Conservation (phyloP, 345 rosid species). For the Sisymbrium irio region DNA sequence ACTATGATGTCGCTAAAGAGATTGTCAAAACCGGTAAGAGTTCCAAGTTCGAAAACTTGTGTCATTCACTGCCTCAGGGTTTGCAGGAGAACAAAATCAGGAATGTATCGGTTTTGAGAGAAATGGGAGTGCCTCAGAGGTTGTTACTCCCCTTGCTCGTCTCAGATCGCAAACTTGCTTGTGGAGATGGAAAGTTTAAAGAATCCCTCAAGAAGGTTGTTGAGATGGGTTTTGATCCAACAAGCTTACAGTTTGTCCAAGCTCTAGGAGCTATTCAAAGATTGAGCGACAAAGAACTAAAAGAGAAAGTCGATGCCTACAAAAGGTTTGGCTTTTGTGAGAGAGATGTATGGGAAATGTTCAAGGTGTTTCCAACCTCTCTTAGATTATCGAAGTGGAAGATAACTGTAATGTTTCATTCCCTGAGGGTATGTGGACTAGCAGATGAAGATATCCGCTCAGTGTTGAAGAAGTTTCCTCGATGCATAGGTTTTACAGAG, state of each 20-base stretch:
- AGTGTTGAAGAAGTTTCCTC: not conserved
- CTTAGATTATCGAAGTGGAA: not conserved
- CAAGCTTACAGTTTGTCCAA: not conserved
- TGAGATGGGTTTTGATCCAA: slow-evolving; percentile 13
- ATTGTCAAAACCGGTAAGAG: not conserved
- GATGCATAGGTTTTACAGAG: not conserved
- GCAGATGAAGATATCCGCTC: not conserved
- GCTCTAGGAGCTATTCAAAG: not conserved
- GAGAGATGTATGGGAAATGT: not conserved
- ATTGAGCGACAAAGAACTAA: not conserved
- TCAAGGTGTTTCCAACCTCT: not conserved
- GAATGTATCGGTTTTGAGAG: not conserved
- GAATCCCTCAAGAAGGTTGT: slow-evolving; percentile 6
- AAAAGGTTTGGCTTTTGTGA: not conserved
- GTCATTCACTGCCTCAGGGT: not conserved
- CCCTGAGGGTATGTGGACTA: not conserved
- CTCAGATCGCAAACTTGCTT: not conserved
- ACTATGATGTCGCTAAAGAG: not conserved
- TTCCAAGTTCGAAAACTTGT: not conserved
- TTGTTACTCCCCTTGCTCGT: not conserved
- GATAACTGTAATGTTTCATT: not conserved
- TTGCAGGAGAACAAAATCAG: not conserved
- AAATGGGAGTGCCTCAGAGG: not conserved
- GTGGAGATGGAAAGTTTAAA: not conserved
- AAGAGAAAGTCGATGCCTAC: not conserved